phyloP scores from a whole-genome alignment of 768 basidiomycete genomes.

The Boletus tylopilopsis region DNA sequence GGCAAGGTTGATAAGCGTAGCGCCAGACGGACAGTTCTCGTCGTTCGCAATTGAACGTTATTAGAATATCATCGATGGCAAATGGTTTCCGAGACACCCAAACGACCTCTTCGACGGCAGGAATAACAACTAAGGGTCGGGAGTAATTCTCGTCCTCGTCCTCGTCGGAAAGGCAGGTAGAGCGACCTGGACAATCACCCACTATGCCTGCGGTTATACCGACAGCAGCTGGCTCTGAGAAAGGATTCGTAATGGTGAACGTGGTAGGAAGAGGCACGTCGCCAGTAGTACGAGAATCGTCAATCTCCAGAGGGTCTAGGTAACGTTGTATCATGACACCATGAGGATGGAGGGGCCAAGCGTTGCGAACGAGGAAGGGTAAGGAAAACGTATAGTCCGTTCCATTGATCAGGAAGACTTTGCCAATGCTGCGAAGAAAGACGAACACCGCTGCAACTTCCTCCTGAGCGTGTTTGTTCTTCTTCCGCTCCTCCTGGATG shows the following conservation, averaged over 20 bases:
- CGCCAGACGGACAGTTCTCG: slow-evolving; percentile 65
- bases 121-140: slow-evolving; percentile 50
- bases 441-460: slow-evolving; percentile 65
- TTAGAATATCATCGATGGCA: slow-evolving; percentile 44
- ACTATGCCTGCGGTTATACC: slow-evolving; percentile 63
- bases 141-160: slow-evolving; percentile 49
- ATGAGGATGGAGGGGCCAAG: slow-evolving; percentile 76
- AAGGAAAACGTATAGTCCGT: slow-evolving; percentile 73
- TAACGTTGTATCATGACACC: slow-evolving; percentile 78
- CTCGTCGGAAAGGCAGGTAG: slow-evolving; percentile 47
- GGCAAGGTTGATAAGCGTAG: slow-evolving; percentile 52
- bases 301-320: slow-evolving; percentile 61
- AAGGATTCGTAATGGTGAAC: slow-evolving; percentile 74
- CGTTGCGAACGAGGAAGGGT: slow-evolving; percentile 75
- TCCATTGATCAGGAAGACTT: slow-evolving; percentile 68
- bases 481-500: slow-evolving; percentile 37
- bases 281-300: slow-evolving; percentile 62
- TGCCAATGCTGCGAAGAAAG: slow-evolving; percentile 71
- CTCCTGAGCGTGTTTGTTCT: slow-evolving; percentile 33
- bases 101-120: slow-evolving; percentile 62
- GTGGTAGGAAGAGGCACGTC: slow-evolving; percentile 74
- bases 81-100: slow-evolving; percentile 51
- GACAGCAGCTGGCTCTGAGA: slow-evolving; percentile 69
- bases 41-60: slow-evolving; percentile 56
- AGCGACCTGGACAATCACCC: slow-evolving; percentile 36